Evolutionary conservation across 2,329 filamentous ascomycete species (phyloP).

Genomic region (Colletotrichum scovillei): DNA sequence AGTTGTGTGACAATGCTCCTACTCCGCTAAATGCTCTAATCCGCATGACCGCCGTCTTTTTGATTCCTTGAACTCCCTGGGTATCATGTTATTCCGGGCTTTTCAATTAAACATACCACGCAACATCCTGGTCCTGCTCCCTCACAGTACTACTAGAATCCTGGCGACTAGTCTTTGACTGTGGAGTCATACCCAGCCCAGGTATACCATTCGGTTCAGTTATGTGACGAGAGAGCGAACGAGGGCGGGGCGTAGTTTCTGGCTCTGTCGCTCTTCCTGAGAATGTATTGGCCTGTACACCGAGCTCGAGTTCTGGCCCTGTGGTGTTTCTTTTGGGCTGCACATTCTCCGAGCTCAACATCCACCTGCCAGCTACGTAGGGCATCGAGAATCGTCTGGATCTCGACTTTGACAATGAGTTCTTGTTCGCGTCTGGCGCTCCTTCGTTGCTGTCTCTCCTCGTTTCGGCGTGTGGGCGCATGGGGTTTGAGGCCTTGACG

Average conservation of each 20-base stretch:
- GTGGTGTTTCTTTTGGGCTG: not conserved
- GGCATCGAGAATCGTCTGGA: not conserved
- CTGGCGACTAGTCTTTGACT: not conserved
- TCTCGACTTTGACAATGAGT: not conserved
- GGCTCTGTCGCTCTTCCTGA: not conserved
- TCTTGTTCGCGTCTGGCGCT: not conserved
- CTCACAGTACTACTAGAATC: not conserved
- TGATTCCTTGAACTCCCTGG: slow-evolving; percentile 1
- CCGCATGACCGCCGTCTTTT: not conserved
- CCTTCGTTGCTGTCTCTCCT: slow-evolving; percentile 6
- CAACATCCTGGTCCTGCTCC: slow-evolving; percentile 1
- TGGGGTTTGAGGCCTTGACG: slow-evolving; percentile 46
- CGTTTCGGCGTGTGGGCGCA: slow-evolving; percentile 3
- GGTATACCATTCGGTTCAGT: not conserved
- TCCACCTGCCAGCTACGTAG: not conserved
- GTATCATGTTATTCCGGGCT: slow-evolving; percentile 17
- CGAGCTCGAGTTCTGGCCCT: not conserved
- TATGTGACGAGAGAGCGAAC: not conserved
- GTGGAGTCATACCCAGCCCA: not conserved
- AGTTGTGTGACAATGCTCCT: not conserved
- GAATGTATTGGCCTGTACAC: not conserved
- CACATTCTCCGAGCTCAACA: not conserved
- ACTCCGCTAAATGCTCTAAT: not conserved
- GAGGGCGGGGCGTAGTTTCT: not conserved
- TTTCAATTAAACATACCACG: slow-evolving; percentile 18